Evolutionary conservation across 2,329 filamentous ascomycete genomes (phyloP), one percentile per base, ranked within the genome.

Genomic region (Zelopaecilomyces penicillatus): DNA sequence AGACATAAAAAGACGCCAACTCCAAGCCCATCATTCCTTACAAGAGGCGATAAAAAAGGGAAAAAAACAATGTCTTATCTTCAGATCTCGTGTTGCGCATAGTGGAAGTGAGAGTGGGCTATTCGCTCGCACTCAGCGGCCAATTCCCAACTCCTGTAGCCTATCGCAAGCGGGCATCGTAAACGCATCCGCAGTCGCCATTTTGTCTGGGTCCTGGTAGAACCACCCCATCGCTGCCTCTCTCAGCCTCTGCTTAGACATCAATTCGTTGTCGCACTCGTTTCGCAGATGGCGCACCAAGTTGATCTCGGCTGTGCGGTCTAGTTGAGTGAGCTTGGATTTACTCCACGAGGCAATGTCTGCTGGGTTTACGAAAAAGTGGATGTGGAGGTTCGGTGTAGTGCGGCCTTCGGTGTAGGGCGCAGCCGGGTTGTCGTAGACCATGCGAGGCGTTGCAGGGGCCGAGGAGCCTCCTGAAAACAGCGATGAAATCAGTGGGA

Each of bases 171-270:
- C 69, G 11, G 68, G 68, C 69, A 72, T 74, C 49, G 70, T 66
- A 49, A 68, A 74, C 12, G 65, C 63, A 31, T 73, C 65, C 30
- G 90, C 90, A 47, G 79, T 65, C 49, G 82, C 77, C 79, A 95
- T 79, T 70, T 88, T 89, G 50, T 83, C 82, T 42, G 80, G 73
- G 57, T 96, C 88, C 44, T 82, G 79, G 63, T 80, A 89, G 59
- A 95, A 88, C 85, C 89, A 95, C 4, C 90, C 90, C 55, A 85
- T 80, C 0, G 90, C 89, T 39, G 87, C 83, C 51, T 95, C 81
- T 50, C 82, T 71, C 64, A 89, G 70, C 51, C 80, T 73, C 58
- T 81, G 75, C 63, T 83, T 76, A 42, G 76, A 69, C 39, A 75
- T 67, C 50, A 78, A 69, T 68, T 98, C 90, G 44, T 71, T 71